These are phyloP conservation scores for Aspergillus chevalieri DNA, from an alignment of 2,329 filamentous ascomycete species.

Conservation along the genomic window DNA sequence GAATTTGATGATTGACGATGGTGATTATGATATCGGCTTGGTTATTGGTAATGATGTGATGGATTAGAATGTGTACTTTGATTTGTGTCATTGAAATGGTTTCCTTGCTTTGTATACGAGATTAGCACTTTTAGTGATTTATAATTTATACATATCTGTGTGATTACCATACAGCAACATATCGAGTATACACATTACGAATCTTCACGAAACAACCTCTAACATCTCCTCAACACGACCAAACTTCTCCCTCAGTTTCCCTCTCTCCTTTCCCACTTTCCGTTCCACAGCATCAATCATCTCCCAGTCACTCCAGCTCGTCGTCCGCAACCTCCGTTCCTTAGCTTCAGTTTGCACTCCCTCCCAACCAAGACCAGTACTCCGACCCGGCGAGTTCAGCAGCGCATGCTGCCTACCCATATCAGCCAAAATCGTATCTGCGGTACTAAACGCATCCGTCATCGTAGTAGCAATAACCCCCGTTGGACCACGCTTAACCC, in stretches of 20 bases:
- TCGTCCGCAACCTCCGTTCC: conserved; percentile 52
- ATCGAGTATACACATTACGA: conserved; percentile 1
- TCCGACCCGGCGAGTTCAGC: conserved; percentile 37
- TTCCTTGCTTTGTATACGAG: no score
- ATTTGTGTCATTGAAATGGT: no score
- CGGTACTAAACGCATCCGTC: conserved; percentile 87
- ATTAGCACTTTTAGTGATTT: no score
- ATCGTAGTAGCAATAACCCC: conserved; percentile 96
- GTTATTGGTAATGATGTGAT: not conserved
- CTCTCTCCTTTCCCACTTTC: conserved; percentile 56
- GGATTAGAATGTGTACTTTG: not conserved
- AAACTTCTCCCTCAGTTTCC: conserved; percentile 73
- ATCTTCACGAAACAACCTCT: conserved; percentile 26
- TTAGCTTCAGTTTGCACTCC: conserved; percentile 59
- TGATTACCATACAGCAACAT: no score
- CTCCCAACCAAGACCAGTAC: conserved; percentile 64
- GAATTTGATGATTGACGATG: no score
- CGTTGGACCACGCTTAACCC: conserved; percentile 91
- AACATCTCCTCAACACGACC: conserved; percentile 54
- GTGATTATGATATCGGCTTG: no score
- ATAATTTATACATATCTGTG: no score
- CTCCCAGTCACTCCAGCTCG: conserved; percentile 82
- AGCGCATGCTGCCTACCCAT: conserved; percentile 47
- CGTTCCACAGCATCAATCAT: conserved; percentile 75
- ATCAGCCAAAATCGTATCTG: conserved; percentile 75